phyloP scores from a whole-genome alignment of 2,329 filamentous ascomycete genomes.

The Zelopaecilomyces penicillatus region DNA sequence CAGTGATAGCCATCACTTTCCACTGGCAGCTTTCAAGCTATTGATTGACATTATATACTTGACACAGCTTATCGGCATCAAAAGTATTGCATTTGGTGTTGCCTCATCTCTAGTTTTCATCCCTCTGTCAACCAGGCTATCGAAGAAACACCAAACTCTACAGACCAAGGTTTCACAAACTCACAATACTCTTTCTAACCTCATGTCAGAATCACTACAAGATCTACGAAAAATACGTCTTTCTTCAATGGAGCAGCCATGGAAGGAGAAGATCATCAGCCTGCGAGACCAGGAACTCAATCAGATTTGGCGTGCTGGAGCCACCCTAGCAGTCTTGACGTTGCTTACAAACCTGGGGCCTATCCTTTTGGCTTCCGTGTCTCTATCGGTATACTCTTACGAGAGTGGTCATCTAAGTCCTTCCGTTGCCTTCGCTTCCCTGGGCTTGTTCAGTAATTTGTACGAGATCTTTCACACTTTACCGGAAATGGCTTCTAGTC shows the following conservation, averaged over 20 bases:
- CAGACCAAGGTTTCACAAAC: constrained; percentile 1
- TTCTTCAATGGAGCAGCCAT: constrained; percentile 6
- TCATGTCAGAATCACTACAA: constrained; percentile 6
- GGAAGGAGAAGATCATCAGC: not conserved
- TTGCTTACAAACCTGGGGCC: constrained; percentile 5
- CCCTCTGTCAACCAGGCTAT: constrained; percentile 6
- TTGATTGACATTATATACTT: constrained; percentile 7
- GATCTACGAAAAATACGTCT: constrained; percentile 9
- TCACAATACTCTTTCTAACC: constrained; percentile 1
- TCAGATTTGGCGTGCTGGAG: constrained; percentile 5
- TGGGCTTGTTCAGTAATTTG: constrained; percentile 8
- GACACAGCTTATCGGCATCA: constrained; percentile 4
- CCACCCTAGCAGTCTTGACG: constrained; percentile 3
- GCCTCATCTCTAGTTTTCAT: constrained; percentile 3
- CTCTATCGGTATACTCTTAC: constrained; percentile 6
- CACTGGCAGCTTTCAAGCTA: constrained; percentile 3
- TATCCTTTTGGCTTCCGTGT: constrained; percentile 4
- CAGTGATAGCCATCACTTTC: constrained; percentile 3
- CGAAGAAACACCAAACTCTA: constrained; percentile 1
- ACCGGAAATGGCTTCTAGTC: not conserved
- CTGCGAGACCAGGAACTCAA: constrained; percentile 2
- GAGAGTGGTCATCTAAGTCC: constrained; percentile 3
- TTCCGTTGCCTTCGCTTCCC: constrained; percentile 6
- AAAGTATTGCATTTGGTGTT: constrained; percentile 4
- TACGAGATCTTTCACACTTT: constrained; percentile 3